phyloP scores from a whole-genome alignment of 2,329 filamentous ascomycete genomes.

The Phialophora expanda region DNA sequence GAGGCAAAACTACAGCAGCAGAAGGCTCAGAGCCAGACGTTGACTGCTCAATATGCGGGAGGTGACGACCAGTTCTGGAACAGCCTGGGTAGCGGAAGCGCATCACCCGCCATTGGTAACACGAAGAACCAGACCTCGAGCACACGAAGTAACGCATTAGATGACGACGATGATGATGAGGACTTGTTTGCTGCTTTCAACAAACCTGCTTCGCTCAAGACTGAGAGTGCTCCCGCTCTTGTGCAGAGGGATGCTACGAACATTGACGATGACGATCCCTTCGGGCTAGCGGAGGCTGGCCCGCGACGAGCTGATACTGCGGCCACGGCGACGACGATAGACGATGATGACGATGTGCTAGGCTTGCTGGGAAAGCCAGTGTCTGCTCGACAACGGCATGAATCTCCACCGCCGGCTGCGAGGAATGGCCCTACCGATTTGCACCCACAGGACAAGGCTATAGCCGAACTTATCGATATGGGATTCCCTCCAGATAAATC shows the following conservation, averaged over 20 bases:
- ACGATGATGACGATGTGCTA: constrained; percentile 71
- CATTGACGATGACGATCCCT: constrained; percentile 80
- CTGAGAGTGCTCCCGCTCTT: constrained; percentile 36
- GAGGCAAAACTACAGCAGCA: constrained; percentile 79
- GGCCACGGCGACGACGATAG: constrained; percentile 62
- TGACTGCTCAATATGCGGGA: constrained; percentile 76
- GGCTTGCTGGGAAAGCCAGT: constrained; percentile 66
- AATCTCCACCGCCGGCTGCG: constrained; percentile 21
- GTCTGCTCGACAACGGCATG: constrained; percentile 43
- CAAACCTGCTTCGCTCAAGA: constrained; percentile 44
- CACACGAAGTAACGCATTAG: constrained; percentile 14
- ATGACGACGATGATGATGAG: constrained; percentile 52
- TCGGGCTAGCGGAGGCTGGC: constrained; percentile 71
- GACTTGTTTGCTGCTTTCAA: constrained; percentile 68
- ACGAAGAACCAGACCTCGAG: constrained; percentile 14
- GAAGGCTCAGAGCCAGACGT: constrained; percentile 71
- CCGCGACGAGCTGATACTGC: constrained; percentile 55
- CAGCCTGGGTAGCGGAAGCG: constrained; percentile 64
- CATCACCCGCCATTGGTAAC: constrained; percentile 45
- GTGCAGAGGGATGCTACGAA: constrained; percentile 40
- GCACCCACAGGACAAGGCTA: constrained; percentile 73
- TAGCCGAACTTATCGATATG: constrained; percentile 92
- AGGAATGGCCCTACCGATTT: constrained; percentile 40
- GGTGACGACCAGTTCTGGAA: constrained; percentile 75
- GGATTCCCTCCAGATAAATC: constrained; percentile 87